Evolutionary conservation across 768 basidiomycete genomes (phyloP), one percentile per base, ranked within the genome.

Genomic region (Phaeolepiota aurea): DNA sequence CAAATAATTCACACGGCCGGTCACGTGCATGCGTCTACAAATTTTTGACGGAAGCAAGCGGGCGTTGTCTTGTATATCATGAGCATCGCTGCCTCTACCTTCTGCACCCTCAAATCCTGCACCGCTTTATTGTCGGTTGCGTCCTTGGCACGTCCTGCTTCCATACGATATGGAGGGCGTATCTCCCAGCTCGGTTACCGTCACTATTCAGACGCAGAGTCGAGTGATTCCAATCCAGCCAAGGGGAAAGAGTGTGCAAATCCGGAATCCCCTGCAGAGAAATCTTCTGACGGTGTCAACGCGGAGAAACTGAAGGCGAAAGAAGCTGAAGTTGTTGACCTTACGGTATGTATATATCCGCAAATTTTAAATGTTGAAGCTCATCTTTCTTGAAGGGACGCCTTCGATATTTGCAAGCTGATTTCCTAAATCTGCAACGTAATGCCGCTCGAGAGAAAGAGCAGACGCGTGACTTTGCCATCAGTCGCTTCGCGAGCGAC

Each of bases 391-490:
- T 28, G 14, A 59, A 96, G 94, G 74, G 81, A 57, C 87, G 91
- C 47, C 71, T 96, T 51, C 82, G 86, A 35, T 96, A 97, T 58
- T 71, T 88, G 43, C 85, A 92, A 56, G 96, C 96, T 52, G 96
- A 99, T 66, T 92, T 91, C 63, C 66, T 94, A 32, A 99, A 98
- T 62, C 72, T 96, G 32, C 91, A 93, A 57, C 86, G 92, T 41
- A 90, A 92, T 53, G 76, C 91, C 40, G 82, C 82, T 20, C 76
- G 86, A 45, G 96, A 98, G 65, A 90, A 87, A 68, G 81, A 87
- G 55, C 88, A 92, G 59, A 87, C 90, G 21, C 79, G 82, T 44
- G 90, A 96, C 61, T 97, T 85, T 63, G 93, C 92, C 44, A 93
- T 99, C 57, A 74, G 85, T 35, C 78, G 78, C 25, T 97, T 99